These are phyloP conservation scores for Carex littledalei DNA, from an alignment of 176 grass and related monocot genomes.

Conservation along the genomic window DNA sequence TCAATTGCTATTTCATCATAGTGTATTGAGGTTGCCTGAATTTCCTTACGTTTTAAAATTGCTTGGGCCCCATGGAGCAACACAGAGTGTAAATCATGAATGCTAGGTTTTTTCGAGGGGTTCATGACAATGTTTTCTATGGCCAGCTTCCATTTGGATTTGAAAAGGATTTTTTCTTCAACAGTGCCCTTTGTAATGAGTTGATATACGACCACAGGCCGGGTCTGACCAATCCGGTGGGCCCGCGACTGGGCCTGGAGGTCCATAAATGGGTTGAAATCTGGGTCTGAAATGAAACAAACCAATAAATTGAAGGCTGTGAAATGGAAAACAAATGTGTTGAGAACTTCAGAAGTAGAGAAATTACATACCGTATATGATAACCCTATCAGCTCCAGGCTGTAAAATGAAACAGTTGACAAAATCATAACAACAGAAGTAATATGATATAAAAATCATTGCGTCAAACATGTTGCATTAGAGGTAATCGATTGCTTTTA, in stretches of 20 bases:
- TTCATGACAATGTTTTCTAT: slow-evolving; percentile 65
- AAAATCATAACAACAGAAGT: background rate
- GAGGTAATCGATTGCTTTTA: background rate
- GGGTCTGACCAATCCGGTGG: slow-evolving; percentile 61
- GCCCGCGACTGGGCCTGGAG: slow-evolving; percentile 65
- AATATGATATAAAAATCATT: background rate
- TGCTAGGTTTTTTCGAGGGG: slow-evolving; percentile 46
- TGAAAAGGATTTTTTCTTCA: slow-evolving; percentile 66
- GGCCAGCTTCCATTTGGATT: slow-evolving; percentile 60
- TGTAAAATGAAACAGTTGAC: slow-evolving; percentile 21
- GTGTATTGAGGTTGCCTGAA: slow-evolving; percentile 35
- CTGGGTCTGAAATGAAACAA: slow-evolving; percentile 38
- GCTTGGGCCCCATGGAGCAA: slow-evolving; percentile 49
- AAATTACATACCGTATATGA: slow-evolving; percentile 53
- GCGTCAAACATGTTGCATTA: background rate
- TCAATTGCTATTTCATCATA: slow-evolving; percentile 57
- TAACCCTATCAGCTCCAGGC: slow-evolving; percentile 66
- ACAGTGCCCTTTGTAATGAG: slow-evolving; percentile 64
- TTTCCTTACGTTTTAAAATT: slow-evolving; percentile 49
- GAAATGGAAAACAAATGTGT: background rate
- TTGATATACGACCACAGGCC: slow-evolving; percentile 62
- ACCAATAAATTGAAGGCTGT: background rate
- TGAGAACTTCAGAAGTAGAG: background rate
- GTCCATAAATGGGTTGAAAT: slow-evolving; percentile 77
- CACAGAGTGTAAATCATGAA: slow-evolving; percentile 47